phyloP scores from a whole-genome alignment of 768 basidiomycete species.

The Calocybe indica region DNA sequence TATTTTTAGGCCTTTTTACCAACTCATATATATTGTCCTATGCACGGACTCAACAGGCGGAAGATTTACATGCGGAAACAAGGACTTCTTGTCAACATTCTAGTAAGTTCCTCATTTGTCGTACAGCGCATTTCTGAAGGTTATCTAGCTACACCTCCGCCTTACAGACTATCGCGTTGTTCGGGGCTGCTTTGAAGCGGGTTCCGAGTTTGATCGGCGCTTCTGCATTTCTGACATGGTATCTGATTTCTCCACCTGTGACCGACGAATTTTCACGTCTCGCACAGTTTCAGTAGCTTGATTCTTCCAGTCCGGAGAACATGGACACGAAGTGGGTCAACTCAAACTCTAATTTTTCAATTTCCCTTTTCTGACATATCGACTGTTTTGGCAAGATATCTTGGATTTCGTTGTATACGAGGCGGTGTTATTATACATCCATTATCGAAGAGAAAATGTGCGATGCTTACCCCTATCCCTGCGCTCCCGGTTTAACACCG shows the following conservation, averaged over 20 bases:
- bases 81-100: slow-evolving; percentile 37
- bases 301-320: slow-evolving; percentile 11
- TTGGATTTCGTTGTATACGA: slow-evolving; percentile 54
- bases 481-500: slow-evolving; percentile 15
- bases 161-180: slow-evolving; percentile 42
- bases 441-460: slow-evolving; percentile 23
- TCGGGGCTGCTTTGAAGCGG: slow-evolving; percentile 42
- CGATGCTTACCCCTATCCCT: slow-evolving; percentile 19
- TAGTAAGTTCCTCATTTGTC: slow-evolving; percentile 30
- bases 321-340: slow-evolving; percentile 10
- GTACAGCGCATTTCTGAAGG: slow-evolving; percentile 8
- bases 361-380: slow-evolving; percentile 9
- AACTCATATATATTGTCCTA: slow-evolving; percentile 15
- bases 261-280: not conserved
- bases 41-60: slow-evolving; percentile 9
- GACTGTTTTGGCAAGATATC: slow-evolving; percentile 17
- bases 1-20: slow-evolving; percentile 17
- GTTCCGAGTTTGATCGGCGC: slow-evolving; percentile 37
- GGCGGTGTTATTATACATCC: slow-evolving; percentile 47
- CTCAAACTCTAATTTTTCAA: not conserved
- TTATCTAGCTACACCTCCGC: slow-evolving; percentile 17
- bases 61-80: slow-evolving; percentile 28
- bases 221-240: slow-evolving; percentile 31
- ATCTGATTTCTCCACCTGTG: not conserved
- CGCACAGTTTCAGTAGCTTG: slow-evolving; percentile 1